These are phyloP conservation scores for Vigna hirtella DNA, from an alignment of 306 rosid genomes.

Conservation along the genomic window DNA sequence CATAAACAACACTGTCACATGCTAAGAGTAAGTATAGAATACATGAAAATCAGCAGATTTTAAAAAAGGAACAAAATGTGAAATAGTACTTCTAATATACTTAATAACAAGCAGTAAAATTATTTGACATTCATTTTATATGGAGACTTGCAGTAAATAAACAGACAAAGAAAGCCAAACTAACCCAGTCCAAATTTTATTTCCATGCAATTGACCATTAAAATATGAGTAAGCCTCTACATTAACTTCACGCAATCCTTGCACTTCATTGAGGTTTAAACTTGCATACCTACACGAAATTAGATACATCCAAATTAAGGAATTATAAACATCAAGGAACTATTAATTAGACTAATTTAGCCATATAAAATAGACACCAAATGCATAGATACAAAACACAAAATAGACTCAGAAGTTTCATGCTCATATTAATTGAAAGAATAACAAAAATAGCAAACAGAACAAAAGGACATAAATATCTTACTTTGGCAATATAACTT, in stretches of 20 bases:
- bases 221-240: constrained; percentile 75
- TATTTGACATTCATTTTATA: constrained; percentile 26
- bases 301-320: constrained; percentile 42
- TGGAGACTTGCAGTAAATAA: not conserved
- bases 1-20: constrained; percentile 72
- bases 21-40: constrained; percentile 45
- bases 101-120: constrained; percentile 24
- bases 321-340: constrained; percentile 33
- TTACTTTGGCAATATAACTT: constrained; percentile 94
- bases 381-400: constrained; percentile 3
- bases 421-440: constrained; percentile 28
- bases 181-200: constrained; percentile 89
- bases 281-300: constrained; percentile 60
- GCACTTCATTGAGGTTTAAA: constrained; percentile 73
- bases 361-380: constrained; percentile 21
- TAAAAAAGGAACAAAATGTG: constrained; percentile 24
- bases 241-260: constrained; percentile 69
- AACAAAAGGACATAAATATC: constrained; percentile 27
- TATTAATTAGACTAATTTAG: not conserved
- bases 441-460: constrained; percentile 28
- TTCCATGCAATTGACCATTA: constrained; percentile 81
- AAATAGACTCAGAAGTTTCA: constrained; percentile 37
- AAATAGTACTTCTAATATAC: constrained; percentile 37
- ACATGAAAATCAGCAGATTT: constrained; percentile 44
- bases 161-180: constrained; percentile 42